Conservation (phyloP, 768 basidiomycete species). For the Trichaptum fuscoviolaceum region DNA sequence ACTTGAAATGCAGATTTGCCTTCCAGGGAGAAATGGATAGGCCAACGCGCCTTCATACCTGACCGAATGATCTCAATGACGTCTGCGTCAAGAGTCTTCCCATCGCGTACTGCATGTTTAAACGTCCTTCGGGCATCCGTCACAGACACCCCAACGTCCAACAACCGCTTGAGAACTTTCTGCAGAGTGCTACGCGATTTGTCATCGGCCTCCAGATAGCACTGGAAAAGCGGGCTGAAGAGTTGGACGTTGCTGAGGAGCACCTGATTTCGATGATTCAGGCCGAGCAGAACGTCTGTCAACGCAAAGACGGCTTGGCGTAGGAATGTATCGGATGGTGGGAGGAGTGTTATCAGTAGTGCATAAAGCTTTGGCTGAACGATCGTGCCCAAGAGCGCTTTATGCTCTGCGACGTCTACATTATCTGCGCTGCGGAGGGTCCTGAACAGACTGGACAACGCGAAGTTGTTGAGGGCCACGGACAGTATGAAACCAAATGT, state of each 20-base stretch:
- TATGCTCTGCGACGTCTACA: slow-evolving; percentile 40
- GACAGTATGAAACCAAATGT: slow-evolving; percentile 65
- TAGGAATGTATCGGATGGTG: slow-evolving; percentile 33
- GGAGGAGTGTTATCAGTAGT: slow-evolving; percentile 50
- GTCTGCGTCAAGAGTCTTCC: slow-evolving; percentile 52
- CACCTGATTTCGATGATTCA: slow-evolving; percentile 66
- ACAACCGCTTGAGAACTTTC: slow-evolving; percentile 59
- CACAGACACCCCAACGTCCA: slow-evolving; percentile 71
- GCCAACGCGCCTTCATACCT: slow-evolving; percentile 73
- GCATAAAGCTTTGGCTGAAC: slow-evolving; percentile 54
- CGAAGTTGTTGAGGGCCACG: slow-evolving; percentile 62
- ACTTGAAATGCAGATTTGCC: slow-evolving; percentile 46
- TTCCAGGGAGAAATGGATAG: slow-evolving; percentile 70
- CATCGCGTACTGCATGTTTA: slow-evolving; percentile 44
- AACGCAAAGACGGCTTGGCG: slow-evolving; percentile 55
- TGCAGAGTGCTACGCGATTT: slow-evolving; percentile 52
- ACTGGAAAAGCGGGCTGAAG: slow-evolving; percentile 42
- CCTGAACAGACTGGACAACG: slow-evolving; percentile 49
- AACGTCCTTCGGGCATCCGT: slow-evolving; percentile 61
- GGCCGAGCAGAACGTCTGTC: slow-evolving; percentile 54
- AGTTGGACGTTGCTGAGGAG: slow-evolving; percentile 57
- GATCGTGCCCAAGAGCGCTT: slow-evolving; percentile 41
- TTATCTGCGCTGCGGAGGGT: slow-evolving; percentile 36
- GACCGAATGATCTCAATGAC: slow-evolving; percentile 66
- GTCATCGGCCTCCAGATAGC: slow-evolving; percentile 12